Base-by-base conservation (phyloP, 202 grass and related monocot species). In the Schoenoplectus triqueter region DNA sequence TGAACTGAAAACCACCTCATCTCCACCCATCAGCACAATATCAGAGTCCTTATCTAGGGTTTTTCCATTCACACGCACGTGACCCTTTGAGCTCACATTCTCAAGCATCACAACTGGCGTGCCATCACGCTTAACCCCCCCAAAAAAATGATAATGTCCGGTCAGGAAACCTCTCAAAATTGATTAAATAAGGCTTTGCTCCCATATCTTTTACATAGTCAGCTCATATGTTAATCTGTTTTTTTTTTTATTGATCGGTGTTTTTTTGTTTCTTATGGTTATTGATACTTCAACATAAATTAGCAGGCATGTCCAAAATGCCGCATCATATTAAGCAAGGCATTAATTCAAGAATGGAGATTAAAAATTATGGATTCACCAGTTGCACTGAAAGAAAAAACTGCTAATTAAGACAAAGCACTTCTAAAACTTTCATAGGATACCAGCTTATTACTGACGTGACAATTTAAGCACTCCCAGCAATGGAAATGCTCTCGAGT, bases 41-140 rank as follows among this genome's bases (percentile, higher is more conserved):
- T 89, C 90, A 13, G 90, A 75, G 88, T 88, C 42, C 88, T 94
- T 95, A 80, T 95, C 93, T 63, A 98, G 64, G 50, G 81, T 90
- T 89, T 92, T 95, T 75, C 96, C 96, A 73, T 98, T 98, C 67
- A 98, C 91, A 91, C 86, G 81, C 61, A 98, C 90, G 88, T 86
- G 77, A 19, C 89, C 89, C 88, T 94, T 95, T 15, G 92, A 89
- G 21, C 92, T 6, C 2, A 87, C 89, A 60, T 90, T 90, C 80
- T 98, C 96, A 69, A 98, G 93, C 63, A 94, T 82, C 82, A 89
- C 52, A 82, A 88, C 87, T 19, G 50, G 71, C 50, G 73, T 64
- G 63, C 85, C 85, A 52, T 51, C 85, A 76, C 64, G 52, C 88
- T 87, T 74, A 44, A 47, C 13, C 66, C 11, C 66, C 11, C 42